Conservation (phyloP, 1,284 basidiomycete genomes). For the Boletellus deceptivus region DNA sequence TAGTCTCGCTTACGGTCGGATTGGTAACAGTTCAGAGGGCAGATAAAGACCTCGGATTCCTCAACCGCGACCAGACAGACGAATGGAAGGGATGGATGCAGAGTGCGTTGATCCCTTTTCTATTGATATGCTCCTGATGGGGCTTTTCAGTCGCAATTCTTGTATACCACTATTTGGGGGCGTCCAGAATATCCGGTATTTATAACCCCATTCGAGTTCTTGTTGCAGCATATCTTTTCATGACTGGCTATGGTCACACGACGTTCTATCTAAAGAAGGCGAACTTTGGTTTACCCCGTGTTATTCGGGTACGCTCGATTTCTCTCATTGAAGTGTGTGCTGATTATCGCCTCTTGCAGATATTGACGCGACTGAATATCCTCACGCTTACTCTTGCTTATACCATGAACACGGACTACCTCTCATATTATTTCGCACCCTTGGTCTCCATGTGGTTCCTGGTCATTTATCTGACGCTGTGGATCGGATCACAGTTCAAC, state of each 20-base stretch:
- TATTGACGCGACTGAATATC: conserved; percentile 80
- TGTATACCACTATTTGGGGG: conserved; percentile 87
- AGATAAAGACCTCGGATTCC: conserved; percentile 81
- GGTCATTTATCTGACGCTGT: conserved; percentile 81
- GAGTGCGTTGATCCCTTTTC: conserved; percentile 45
- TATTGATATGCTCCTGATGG: conserved; percentile 7
- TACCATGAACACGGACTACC: conserved; percentile 88
- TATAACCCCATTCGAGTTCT: conserved; percentile 87
- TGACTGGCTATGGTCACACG: conserved; percentile 75
- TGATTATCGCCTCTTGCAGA: conserved; percentile 39
- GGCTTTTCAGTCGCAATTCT: conserved; percentile 70
- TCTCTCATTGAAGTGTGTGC: neutral
- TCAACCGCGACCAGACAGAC: conserved; percentile 89
- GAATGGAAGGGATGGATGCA: conserved; percentile 99
- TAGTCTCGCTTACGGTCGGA: conserved; percentile 58
- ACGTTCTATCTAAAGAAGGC: conserved; percentile 83
- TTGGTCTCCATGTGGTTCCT: conserved; percentile 83
- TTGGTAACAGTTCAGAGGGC: conserved; percentile 63
- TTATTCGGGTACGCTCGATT: conserved; percentile 53
- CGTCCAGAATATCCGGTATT: conserved; percentile 83
- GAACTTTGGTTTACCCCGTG: conserved; percentile 76
- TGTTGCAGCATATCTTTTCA: conserved; percentile 85
- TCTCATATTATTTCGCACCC: conserved; percentile 86
- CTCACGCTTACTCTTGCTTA: conserved; percentile 81
- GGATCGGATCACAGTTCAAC: conserved; percentile 71